Evolutionary conservation across 495 filamentous ascomycete genomes (phyloP), one percentile per base, ranked within the genome.

Genomic region (Astrothelium subdiscretum): DNA sequence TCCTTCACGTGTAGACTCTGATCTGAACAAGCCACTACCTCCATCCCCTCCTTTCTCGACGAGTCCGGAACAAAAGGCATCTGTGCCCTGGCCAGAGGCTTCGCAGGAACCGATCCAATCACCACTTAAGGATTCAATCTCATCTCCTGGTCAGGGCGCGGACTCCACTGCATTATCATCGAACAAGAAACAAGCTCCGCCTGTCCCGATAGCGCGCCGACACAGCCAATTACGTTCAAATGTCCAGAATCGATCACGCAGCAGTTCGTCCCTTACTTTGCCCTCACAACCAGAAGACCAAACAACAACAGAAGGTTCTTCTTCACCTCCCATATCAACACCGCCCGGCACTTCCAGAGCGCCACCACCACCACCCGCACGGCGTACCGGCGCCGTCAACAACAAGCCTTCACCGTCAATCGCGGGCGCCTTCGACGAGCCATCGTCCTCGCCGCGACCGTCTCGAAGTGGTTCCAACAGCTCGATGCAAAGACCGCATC

Each of bases 1-100:
- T 60, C 35, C 15, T 61, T 64, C 40, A 32, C 62, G 51, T 15
- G 57, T 18, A 35, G 8, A 18, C 29, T 61, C 42, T 59, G 71
- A 75, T 63, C 64, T 74, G 40, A 75, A 75, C 62, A 74, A 75
- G 63, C 72, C 72, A 31, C 71, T 74, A 57, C 73, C 72, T 22
- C 67, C 66, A 18, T 67, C 70, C 2, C 67, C 65, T 61, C 43
- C 58, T 26, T 52, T 18, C 31, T 35, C 31, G 12, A 20, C 27
- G 15, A 66, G 43, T 44, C 61, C 20, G 22, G 42, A 35, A 40
- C 31, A 51, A 54, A 54, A 54, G 24, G 20, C 48, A 54, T 26
- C 48, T 15, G 48, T 54, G 20, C 48, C 48, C 26, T 54, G 48
- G 48, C 48, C 48, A 54, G 48, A 54, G 29, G 48, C 24, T 20